Evolutionary conservation across 1,284 basidiomycete genomes (phyloP).

Genomic region (Cryptococcus sp.): DNA sequence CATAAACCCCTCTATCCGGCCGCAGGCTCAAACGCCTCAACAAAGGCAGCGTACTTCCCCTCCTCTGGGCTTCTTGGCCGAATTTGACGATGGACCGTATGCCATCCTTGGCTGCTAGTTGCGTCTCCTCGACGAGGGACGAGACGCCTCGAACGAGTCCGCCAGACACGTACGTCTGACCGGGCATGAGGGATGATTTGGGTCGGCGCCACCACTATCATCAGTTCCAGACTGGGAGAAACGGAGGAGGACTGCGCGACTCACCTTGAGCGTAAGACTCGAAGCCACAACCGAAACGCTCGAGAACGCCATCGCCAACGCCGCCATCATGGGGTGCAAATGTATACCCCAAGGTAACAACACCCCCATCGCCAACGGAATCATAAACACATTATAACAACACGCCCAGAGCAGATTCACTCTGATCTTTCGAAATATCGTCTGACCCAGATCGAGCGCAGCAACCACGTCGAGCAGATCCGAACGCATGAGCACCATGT

Average conservation of each 20-base stretch:
- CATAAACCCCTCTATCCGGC: neutral
- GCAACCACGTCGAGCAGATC: slow-evolving; percentile 96
- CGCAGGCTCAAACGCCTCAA: slow-evolving; percentile 7
- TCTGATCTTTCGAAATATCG: slow-evolving; percentile 84
- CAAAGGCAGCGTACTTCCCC: slow-evolving; percentile 7
- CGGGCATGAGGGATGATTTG: slow-evolving; percentile 59
- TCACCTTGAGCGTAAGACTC: slow-evolving; percentile 68
- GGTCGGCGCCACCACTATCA: slow-evolving; percentile 70
- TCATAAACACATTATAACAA: slow-evolving; percentile 87
- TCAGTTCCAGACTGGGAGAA: neutral
- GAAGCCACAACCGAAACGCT: slow-evolving; percentile 92
- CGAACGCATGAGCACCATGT: slow-evolving; percentile 94
- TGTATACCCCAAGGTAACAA: slow-evolving; percentile 87
- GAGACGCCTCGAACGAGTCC: slow-evolving; percentile 24
- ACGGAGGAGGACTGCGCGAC: slow-evolving; percentile 8
- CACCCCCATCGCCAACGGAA: slow-evolving; percentile 97
- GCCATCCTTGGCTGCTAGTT: neutral
- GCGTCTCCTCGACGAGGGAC: slow-evolving; percentile 14
- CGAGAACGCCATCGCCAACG: slow-evolving; percentile 95
- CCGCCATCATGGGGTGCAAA: slow-evolving; percentile 97
- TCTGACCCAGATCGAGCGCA: slow-evolving; percentile 80
- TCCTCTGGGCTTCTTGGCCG: slow-evolving; percentile 8
- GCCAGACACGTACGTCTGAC: slow-evolving; percentile 46
- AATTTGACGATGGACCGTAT: slow-evolving; percentile 7
- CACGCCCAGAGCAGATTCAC: slow-evolving; percentile 85